phyloP scores from a whole-genome alignment of 2,329 filamentous ascomycete genomes.

The Claviceps africana region DNA sequence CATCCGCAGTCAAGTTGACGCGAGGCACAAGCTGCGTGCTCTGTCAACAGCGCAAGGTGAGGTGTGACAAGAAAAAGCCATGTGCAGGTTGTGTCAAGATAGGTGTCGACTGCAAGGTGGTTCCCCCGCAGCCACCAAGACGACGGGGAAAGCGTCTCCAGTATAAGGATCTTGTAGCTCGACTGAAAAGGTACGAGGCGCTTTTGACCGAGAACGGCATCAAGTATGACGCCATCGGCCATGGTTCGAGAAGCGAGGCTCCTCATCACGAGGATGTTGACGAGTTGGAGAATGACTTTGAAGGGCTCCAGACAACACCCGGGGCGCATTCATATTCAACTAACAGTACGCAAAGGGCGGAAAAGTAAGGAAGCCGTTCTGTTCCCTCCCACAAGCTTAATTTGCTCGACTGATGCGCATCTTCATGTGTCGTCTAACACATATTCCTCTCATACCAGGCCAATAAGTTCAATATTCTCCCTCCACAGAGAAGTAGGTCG shows the following conservation, averaged over 20 bases:
- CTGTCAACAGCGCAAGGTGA: neutral
- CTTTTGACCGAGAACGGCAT: neutral
- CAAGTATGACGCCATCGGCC: neutral
- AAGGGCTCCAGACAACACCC: neutral
- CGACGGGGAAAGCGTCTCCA: conserved; percentile 21
- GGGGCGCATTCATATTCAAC: no score
- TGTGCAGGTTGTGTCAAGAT: neutral
- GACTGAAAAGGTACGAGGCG: neutral
- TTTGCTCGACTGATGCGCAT: no score
- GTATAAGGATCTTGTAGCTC: neutral
- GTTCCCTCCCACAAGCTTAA: no score
- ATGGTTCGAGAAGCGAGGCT: neutral
- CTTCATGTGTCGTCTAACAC: neutral
- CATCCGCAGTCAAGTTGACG: neutral
- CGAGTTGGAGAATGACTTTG: neutral
- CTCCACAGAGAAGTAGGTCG: neutral
- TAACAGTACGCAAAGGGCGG: neutral
- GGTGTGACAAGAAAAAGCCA: neutral
- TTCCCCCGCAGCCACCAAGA: neutral
- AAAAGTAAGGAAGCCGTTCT: neutral
- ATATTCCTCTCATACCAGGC: neutral
- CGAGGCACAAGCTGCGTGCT: neutral
- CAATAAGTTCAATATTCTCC: neutral
- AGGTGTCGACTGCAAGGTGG: neutral
- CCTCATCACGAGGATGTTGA: neutral